A percentile compares a stretch with the other conserved stretches of the same genome.
These are phyloP conservation scores for Pseudogymnoascus verrucosus DNA, from an alignment of 2,329 filamentous ascomycete species.

Conservation along the genomic window DNA sequence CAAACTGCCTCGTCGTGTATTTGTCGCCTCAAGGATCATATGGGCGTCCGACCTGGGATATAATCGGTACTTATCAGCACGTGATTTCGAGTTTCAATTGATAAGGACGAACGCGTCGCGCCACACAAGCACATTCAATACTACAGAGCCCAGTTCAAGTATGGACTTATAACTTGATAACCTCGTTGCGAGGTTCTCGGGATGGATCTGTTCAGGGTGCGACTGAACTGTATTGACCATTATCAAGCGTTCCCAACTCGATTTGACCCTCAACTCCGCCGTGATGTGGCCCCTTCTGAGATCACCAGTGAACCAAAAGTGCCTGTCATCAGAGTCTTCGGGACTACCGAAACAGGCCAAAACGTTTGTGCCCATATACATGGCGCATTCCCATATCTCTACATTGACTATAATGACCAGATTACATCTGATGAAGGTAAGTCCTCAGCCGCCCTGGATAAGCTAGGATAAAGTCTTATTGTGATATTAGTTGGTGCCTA, in stretches of 20 bases:
- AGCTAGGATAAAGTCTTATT: neutral
- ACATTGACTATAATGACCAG: conserved; percentile 72
- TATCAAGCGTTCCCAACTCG: conserved; percentile 75
- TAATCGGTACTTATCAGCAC: conserved; percentile 5
- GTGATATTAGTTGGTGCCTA: conserved; percentile 58
- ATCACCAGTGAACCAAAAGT: conserved; percentile 61
- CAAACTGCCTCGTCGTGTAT: neutral
- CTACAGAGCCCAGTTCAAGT: neutral
- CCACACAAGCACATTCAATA: neutral
- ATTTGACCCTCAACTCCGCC: conserved; percentile 72
- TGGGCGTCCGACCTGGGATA: neutral
- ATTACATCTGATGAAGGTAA: conserved; percentile 60
- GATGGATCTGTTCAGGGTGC: conserved; percentile 77
- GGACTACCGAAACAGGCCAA: conserved; percentile 86
- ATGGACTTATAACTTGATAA: conserved; percentile 5
- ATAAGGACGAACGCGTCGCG: conserved; percentile 7
- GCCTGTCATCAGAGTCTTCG: conserved; percentile 84
- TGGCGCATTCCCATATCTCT: conserved; percentile 93
- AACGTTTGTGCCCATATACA: conserved; percentile 95
- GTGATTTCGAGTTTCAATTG: conserved; percentile 5
- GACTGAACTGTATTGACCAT: conserved; percentile 91
- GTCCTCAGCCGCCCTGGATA: conserved; percentile 21
- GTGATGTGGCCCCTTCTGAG: conserved; percentile 51
- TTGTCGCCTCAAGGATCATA: neutral
- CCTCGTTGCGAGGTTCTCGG: neutral